Evolutionary conservation across 108 stramenopile species (phyloP), one percentile per base, ranked within the genome.

Genomic region (Cyclotella choctawhatcheeana): DNA sequence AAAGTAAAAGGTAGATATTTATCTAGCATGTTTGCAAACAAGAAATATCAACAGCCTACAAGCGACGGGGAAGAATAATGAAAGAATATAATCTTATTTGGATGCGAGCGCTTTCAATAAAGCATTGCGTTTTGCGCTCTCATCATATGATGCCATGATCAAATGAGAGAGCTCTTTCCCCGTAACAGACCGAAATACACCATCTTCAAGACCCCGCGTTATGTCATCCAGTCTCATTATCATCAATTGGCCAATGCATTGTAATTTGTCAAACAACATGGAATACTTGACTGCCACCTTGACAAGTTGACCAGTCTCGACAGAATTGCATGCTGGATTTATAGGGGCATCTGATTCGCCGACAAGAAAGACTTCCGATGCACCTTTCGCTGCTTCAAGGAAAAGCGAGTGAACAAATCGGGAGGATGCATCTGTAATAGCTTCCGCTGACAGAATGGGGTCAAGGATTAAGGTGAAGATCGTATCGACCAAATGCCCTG

Each of bases 401-500:
- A 91, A 91, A 12, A 91, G 72, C 14, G 71, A 67, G 58, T 77
- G 63, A 5, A 89, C 76, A 71, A 94, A 94, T 18, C 88, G 82
- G 18, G 82, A 69, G 25, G 93, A 89, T 24, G 76, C 64, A 12
- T 71, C 76, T 16, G 85, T 85, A 62, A 94, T 84, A 51, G 64
- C 78, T 24, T 29, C 52, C 16, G 86, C 85, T 29, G 70, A 61
- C 64, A 84, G 51, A n/a, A 94, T 73, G 29, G 84, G 82, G 12
- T 89, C 87, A 48, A 89, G 61, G 33, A 80, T 87, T 14, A 90
- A 47, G 2, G 79, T 72, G 27, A 94, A 84, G 8, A 89, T 40
- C 27, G 82, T 80, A 71, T 94, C 89, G 0, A 83, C 82, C 27
- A 94, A 77, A 63, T 86, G 84, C 5, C 90, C 55, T 56, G 55